A percentile compares a stretch with the other conserved stretches of the same genome.
Conservation (phyloP, 2,329 filamentous ascomycete genomes). For the Hymenoscyphus linearis region DNA sequence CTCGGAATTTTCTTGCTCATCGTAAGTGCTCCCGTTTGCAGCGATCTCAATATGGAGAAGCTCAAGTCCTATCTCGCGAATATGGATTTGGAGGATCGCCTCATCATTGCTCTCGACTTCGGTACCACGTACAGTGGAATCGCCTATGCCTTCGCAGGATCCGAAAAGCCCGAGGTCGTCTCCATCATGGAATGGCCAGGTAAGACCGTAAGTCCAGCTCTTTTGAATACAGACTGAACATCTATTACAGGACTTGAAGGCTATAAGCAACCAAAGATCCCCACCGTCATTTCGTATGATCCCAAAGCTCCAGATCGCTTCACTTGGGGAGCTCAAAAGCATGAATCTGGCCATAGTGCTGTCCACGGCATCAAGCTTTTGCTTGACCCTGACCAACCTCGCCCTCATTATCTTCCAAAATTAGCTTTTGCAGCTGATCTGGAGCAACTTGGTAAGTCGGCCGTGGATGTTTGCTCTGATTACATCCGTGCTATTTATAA, state of each 20-base stretch:
- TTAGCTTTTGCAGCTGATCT: constrained; percentile 27
- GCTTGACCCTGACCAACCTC: constrained; percentile 23
- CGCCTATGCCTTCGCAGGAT: constrained; percentile 11
- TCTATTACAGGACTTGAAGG: constrained; percentile 8
- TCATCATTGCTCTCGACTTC: constrained; percentile 21
- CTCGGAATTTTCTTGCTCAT: background rate
- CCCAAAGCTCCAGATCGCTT: background rate
- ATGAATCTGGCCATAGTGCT: constrained; percentile 2
- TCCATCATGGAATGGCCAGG: constrained; percentile 20
- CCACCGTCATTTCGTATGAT: constrained; percentile 15
- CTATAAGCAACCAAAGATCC: constrained; percentile 11
- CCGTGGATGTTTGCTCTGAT: constrained; percentile 42
- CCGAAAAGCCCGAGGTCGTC: background rate
- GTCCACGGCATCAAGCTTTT: constrained; percentile 25
- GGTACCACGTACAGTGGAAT: constrained; percentile 21
- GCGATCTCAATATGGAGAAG: background rate
- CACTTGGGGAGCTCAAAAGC: constrained; percentile 14
- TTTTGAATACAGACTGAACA: background rate
- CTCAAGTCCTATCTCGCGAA: background rate
- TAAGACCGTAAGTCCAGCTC: background rate
- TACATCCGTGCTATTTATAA: constrained; percentile 32
- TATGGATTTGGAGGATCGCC: constrained; percentile 9
- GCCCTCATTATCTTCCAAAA: constrained; percentile 14
- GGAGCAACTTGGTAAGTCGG: constrained; percentile 40
- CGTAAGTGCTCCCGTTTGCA: background rate